A percentile compares a stretch with the other conserved stretches of the same genome.
phyloP scores from a whole-genome alignment of 2,329 filamentous ascomycete genomes.

The Epichloe brachyelytri region DNA sequence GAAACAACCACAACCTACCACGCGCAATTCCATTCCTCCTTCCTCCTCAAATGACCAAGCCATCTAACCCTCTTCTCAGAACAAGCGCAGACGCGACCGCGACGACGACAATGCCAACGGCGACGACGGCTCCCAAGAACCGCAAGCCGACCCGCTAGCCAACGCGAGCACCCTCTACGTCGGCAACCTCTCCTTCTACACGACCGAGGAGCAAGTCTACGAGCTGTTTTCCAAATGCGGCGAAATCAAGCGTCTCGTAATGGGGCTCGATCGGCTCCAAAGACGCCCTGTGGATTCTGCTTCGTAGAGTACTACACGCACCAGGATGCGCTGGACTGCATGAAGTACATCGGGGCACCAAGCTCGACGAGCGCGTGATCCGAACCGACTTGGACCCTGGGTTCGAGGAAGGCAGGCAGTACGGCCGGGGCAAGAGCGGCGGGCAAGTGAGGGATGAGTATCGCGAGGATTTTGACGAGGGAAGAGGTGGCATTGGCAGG shows the following conservation, averaged over 20 bases:
- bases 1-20: constrained; percentile 11
- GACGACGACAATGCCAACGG: constrained; percentile 36
- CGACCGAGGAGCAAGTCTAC: constrained; percentile 97
- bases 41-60: background rate
- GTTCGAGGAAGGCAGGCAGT: constrained; percentile 91
- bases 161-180: constrained; percentile 94
- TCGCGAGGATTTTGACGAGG: constrained; percentile 91
- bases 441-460: constrained; percentile 98
- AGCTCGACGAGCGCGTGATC: constrained; percentile 94
- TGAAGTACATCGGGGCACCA: constrained; percentile 99
- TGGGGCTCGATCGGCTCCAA: constrained; percentile 92
- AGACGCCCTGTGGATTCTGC: constrained; percentile 97
- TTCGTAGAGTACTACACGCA: constrained; percentile 99
- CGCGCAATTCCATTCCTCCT: background rate
- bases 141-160: constrained; percentile 54
- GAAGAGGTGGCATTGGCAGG: constrained; percentile 77
- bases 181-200: constrained; percentile 96
- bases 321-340: constrained; percentile 89
- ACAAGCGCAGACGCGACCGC: constrained; percentile 57
- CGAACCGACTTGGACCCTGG: constrained; percentile 90
- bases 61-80: constrained; percentile 29
- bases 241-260: constrained; percentile 94
- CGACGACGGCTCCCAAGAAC: constrained; percentile 32
- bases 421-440: constrained; percentile 87
- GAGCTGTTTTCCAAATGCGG: constrained; percentile 93